A percentile compares a stretch with the other conserved stretches of the same genome.
Conservation (phyloP, 2,329 filamentous ascomycete species). For the Alternaria sp. region DNA sequence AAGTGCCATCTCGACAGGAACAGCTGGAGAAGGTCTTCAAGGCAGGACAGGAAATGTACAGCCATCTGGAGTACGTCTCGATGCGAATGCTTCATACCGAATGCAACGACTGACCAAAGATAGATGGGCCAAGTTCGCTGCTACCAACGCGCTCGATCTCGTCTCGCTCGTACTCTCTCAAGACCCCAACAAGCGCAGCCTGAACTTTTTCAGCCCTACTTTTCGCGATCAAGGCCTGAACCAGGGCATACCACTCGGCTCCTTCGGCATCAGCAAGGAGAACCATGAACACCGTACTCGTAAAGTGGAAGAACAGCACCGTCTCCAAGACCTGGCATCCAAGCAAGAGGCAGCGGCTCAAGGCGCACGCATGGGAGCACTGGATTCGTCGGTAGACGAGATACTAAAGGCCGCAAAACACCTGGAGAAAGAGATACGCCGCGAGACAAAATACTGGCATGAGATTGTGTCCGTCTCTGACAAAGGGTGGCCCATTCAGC, state of each 20-base stretch:
- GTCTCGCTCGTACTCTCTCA: conserved; percentile 43
- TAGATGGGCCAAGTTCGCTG: conserved; percentile 43
- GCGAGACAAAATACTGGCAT: conserved; percentile 88
- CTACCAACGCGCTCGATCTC: conserved; percentile 45
- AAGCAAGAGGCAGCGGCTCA: conserved; percentile 61
- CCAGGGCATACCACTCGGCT: conserved; percentile 49
- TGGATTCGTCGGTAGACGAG: conserved; percentile 77
- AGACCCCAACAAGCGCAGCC: conserved; percentile 37
- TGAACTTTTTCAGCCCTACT: conserved; percentile 37
- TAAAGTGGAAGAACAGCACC: conserved; percentile 27
- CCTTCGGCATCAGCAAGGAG: conserved; percentile 40
- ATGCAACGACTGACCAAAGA: conserved; percentile 14
- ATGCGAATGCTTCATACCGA: conserved; percentile 59
- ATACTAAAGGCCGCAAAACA: conserved; percentile 75
- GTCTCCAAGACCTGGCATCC: conserved; percentile 45
- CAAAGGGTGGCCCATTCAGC: conserved; percentile 79
- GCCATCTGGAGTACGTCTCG: conserved; percentile 54
- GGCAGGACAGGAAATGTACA: conserved; percentile 53
- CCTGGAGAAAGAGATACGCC: conserved; percentile 77
- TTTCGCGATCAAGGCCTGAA: conserved; percentile 36
- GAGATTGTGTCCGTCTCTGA: conserved; percentile 82
- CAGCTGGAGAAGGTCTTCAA: conserved; percentile 51
- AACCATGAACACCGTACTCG: conserved; percentile 28
- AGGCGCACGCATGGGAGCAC: conserved; percentile 81
- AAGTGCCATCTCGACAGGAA: conserved; percentile 47